Conservation (phyloP, 257 asterid genomes). For the Solanum habrochaites region DNA sequence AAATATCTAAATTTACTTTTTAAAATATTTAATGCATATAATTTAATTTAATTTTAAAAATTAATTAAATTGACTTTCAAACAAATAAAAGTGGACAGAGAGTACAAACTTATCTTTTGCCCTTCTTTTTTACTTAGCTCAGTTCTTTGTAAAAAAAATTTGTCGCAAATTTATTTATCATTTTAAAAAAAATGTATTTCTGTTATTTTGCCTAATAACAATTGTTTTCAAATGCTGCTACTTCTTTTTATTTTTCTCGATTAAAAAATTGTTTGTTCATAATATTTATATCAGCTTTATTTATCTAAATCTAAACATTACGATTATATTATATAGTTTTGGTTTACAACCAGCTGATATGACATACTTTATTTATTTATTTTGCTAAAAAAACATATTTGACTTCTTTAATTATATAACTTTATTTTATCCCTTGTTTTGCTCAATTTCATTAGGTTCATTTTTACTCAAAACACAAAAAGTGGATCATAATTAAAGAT, state of each 20-base stretch:
- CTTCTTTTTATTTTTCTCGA: too few species aligned
- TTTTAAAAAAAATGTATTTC: neutral
- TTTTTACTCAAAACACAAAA: neutral
- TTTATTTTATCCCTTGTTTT: neutral
- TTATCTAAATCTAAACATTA: neutral
- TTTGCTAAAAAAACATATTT: too few species aligned
- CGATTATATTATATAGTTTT: too few species aligned
- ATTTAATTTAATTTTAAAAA: too few species aligned
- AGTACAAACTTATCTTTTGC: neutral
- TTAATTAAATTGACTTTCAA: too few species aligned
- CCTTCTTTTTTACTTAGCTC: neutral
- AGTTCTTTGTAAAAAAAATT: neutral
- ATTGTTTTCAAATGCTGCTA: neutral
- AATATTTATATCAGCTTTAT: too few species aligned
- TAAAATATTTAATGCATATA: rapidly evolving
- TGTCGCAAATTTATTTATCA: neutral
- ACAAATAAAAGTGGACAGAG: too few species aligned
- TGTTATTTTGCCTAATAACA: neutral
- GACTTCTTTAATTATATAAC: neutral
- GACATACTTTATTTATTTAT: neutral
- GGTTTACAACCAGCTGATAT: neutral
- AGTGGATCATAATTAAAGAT: neutral
- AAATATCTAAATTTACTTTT: too few species aligned
- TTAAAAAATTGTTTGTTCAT: too few species aligned
- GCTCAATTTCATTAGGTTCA: neutral